Evolutionary conservation across 768 basidiomycete species (phyloP).

Genomic region (Boletellus ananas): DNA sequence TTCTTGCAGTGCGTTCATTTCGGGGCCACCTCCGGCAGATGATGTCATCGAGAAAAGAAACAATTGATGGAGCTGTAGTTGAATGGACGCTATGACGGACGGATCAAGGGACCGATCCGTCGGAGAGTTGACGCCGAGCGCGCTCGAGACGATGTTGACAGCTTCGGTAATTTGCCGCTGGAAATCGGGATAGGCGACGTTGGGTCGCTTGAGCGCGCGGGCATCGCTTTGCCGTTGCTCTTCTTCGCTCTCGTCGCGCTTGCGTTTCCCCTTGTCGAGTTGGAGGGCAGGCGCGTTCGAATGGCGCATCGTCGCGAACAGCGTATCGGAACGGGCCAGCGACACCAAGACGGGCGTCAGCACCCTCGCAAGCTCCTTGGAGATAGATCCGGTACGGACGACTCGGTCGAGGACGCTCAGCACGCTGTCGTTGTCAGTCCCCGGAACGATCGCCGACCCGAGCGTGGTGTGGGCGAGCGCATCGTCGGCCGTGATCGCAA

Average conservation of each 20-base stretch:
- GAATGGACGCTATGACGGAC: slow-evolving; percentile 63
- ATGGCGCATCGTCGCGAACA: slow-evolving; percentile 63
- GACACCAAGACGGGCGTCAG: slow-evolving; percentile 62
- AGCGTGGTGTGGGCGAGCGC: slow-evolving; percentile 53
- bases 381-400: slow-evolving; percentile 43
- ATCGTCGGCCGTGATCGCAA: slow-evolving; percentile 56
- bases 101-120: slow-evolving; percentile 48
- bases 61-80: slow-evolving; percentile 68
- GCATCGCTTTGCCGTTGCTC: slow-evolving; percentile 26
- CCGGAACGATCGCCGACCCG: slow-evolving; percentile 47
- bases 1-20: slow-evolving; percentile 63
- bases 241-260: slow-evolving; percentile 51
- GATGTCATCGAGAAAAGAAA: slow-evolving; percentile 78
- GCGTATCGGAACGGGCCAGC: slow-evolving; percentile 58
- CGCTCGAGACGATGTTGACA: slow-evolving; percentile 50
- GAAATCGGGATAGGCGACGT: slow-evolving; percentile 43
- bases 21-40: slow-evolving; percentile 47
- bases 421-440: slow-evolving; percentile 42
- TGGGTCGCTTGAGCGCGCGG: slow-evolving; percentile 43
- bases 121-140: slow-evolving; percentile 38
- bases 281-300: slow-evolving; percentile 61
- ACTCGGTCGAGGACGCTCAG: slow-evolving; percentile 53
- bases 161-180: slow-evolving; percentile 59
- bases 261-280: slow-evolving; percentile 72
- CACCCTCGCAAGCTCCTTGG: slow-evolving; percentile 50